Conservation (phyloP, 2,329 filamentous ascomycete genomes). For the Phyllachora maydis region DNA sequence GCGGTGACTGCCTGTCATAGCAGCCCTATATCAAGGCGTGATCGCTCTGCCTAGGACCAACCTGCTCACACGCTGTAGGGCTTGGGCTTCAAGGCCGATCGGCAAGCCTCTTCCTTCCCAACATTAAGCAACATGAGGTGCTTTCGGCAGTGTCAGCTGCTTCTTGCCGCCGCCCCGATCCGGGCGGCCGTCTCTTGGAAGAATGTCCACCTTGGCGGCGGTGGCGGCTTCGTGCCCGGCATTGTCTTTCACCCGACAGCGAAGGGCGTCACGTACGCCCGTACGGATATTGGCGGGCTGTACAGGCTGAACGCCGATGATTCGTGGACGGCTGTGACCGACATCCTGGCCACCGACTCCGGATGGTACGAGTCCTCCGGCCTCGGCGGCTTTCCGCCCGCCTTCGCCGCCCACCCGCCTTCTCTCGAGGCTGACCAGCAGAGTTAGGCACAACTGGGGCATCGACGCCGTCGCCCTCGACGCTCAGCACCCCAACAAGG, state of each 20-base stretch:
- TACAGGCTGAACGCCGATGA: slow-evolving; percentile 33
- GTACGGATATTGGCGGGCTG: slow-evolving; percentile 35
- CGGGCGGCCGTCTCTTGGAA: slow-evolving; percentile 11
- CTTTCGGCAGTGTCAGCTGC: too few species aligned
- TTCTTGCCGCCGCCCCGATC: slow-evolving; percentile 8
- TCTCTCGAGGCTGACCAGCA: too few species aligned
- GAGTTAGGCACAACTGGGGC: slow-evolving; percentile 34
- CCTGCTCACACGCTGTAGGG: too few species aligned
- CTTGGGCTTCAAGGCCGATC: too few species aligned
- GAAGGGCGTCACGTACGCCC: slow-evolving; percentile 29
- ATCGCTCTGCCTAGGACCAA: too few species aligned
- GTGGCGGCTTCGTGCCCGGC: slow-evolving; percentile 33
- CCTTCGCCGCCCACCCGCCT: too few species aligned
- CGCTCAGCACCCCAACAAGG: slow-evolving; percentile 24
- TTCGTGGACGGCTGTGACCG: slow-evolving; percentile 31
- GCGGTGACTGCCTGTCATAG: too few species aligned
- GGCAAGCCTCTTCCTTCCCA: too few species aligned
- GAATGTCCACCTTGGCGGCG: slow-evolving; percentile 23
- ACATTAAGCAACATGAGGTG: too few species aligned
- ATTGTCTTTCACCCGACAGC: slow-evolving; percentile 33
- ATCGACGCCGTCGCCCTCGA: slow-evolving; percentile 35
- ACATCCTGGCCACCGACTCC: slow-evolving; percentile 18
- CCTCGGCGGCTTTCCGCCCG: too few species aligned
- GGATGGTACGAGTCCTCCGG: slow-evolving; percentile 25
- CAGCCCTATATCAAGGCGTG: too few species aligned